A percentile compares a stretch with the other conserved stretches of the same genome.
Conservation (phyloP, 306 rosid genomes). For the Lablab purpureus region DNA sequence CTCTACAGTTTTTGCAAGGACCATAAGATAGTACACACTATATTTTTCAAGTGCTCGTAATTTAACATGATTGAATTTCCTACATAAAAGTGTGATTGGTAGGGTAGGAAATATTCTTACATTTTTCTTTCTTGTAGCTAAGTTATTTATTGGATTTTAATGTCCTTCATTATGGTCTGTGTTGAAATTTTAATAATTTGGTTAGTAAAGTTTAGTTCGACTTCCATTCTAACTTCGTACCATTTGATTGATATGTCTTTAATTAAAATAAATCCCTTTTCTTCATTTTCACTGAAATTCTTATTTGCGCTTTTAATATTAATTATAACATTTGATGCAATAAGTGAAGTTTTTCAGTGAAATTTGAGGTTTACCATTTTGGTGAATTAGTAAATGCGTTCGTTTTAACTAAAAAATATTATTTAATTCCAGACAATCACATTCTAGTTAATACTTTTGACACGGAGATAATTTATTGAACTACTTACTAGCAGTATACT, state of each 20-base stretch:
- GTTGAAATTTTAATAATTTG: background rate
- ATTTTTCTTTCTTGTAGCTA: background rate
- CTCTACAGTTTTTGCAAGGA: too few relatives aligned
- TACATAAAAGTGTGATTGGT: background rate
- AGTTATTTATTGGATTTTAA: background rate
- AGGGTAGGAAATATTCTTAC: background rate
- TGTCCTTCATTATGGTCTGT: background rate
- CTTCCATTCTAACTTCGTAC: background rate
- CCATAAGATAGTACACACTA: background rate
- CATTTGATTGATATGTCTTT: background rate
- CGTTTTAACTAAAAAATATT: background rate
- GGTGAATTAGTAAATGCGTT: conserved; percentile 47
- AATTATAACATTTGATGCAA: background rate
- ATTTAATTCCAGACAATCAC: too few relatives aligned
- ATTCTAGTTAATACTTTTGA: too few relatives aligned
- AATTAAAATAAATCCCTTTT: background rate
- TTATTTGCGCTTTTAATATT: background rate
- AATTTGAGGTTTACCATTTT: background rate
- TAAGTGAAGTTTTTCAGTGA: background rate
- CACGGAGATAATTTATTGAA: too few relatives aligned
- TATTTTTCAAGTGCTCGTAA: background rate
- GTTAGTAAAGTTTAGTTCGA: background rate
- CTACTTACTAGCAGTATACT: too few relatives aligned
- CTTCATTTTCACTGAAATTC: background rate
- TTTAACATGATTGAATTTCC: too few relatives aligned